These are phyloP conservation scores for Groenewaldozyma sp. DNA, from an alignment of 1,139 yeast genomes.

Conservation along the genomic window DNA sequence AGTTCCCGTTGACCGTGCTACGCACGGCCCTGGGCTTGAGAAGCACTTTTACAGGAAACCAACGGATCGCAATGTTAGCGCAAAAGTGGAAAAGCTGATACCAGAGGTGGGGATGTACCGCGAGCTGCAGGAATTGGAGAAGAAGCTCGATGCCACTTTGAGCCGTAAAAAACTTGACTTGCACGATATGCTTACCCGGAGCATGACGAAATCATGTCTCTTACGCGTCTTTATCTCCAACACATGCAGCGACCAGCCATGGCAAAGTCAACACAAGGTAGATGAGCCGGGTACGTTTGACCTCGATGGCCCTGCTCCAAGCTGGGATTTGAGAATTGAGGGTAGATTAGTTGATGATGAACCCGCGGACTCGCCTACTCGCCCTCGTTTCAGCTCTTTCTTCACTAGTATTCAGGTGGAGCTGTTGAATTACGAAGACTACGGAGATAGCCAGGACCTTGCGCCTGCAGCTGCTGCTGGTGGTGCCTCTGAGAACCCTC, in stretches of 20 bases:
- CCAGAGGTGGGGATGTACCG: conserved; percentile 71
- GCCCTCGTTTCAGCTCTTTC: conserved; percentile 67
- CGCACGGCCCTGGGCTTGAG: conserved; percentile 13
- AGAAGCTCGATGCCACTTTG: conserved; percentile 66
- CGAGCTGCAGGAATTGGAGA: conserved; percentile 67
- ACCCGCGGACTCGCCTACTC: conserved; percentile 29
- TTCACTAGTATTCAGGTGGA: conserved; percentile 81
- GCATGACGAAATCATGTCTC: conserved; percentile 40
- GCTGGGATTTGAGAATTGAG: conserved; percentile 84
- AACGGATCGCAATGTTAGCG: conserved; percentile 61
- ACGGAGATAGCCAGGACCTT: conserved; percentile 29
- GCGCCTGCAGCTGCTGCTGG: conserved; percentile 27
- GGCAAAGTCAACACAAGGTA: conserved; percentile 49
- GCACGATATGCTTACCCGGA: conserved; percentile 52
- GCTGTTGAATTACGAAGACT: conserved; percentile 31
- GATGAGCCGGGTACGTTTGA: conserved; percentile 32
- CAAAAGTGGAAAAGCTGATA: conserved; percentile 47
- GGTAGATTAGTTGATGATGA: conserved; percentile 58
- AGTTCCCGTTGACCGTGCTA: too few relatives aligned
- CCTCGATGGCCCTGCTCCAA: conserved; percentile 28
- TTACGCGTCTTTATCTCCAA: conserved; percentile 78
- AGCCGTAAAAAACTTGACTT: conserved; percentile 78
- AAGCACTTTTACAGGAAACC: conserved; percentile 40
- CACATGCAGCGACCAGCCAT: conserved; percentile 77
- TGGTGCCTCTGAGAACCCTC: conserved; percentile 22